A percentile compares a stretch with the other conserved stretches of the same genome.
Conservation (phyloP, 1,284 basidiomycete genomes). For the Omphalotus olearius region DNA sequence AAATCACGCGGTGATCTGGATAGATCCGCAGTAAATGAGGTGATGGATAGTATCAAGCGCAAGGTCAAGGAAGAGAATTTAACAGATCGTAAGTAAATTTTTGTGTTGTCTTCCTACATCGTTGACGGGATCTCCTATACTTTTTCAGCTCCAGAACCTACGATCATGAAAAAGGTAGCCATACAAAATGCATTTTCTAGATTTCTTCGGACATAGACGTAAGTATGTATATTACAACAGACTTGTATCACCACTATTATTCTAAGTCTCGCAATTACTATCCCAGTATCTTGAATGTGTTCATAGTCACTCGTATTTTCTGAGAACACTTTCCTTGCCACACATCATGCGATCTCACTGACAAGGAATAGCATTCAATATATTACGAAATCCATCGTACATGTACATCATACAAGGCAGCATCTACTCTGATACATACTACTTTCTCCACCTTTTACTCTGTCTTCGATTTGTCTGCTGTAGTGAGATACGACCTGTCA, state of each 20-base stretch:
- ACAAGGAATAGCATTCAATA: no score
- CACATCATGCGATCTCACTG: no score
- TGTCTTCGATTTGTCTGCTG: slow-evolving; percentile 30
- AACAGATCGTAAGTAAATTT: slow-evolving; percentile 68
- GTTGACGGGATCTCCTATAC: neutral
- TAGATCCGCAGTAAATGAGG: slow-evolving; percentile 79
- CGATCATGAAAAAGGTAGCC: slow-evolving; percentile 83
- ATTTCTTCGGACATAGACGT: slow-evolving; percentile 36
- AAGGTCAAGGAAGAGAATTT: slow-evolving; percentile 89
- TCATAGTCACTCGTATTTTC: no score
- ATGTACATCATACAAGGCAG: neutral
- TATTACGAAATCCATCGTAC: no score
- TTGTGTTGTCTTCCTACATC: slow-evolving; percentile 11
- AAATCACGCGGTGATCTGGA: slow-evolving; percentile 90
- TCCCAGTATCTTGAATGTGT: no score
- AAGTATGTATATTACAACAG: neutral
- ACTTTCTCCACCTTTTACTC: slow-evolving; percentile 20
- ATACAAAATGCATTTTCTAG: slow-evolving; percentile 73
- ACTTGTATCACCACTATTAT: neutral
- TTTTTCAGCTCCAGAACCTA: slow-evolving; percentile 67
- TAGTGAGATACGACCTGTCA: slow-evolving; percentile 51
- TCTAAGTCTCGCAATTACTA: no score
- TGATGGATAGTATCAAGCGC: slow-evolving; percentile 92
- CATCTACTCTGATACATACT: neutral
- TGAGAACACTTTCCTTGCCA: no score